Conservation (phyloP, 306 rosid species). For the Psophocarpus tetragonolobus region DNA sequence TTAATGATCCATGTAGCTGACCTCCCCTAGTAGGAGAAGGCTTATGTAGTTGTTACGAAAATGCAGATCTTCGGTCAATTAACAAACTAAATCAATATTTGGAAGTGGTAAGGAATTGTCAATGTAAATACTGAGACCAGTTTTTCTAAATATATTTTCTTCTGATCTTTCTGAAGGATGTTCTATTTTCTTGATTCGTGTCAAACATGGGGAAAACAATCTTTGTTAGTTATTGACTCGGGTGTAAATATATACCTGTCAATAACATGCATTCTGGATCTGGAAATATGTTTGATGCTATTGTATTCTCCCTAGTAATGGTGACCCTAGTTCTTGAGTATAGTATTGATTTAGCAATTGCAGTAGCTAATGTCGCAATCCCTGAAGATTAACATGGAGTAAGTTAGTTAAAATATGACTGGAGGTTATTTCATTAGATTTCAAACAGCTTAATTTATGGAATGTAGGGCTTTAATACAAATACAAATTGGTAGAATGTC, state of each 20-base stretch:
- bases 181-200: not conserved
- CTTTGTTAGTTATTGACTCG: not conserved
- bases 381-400: not conserved
- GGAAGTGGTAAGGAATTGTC: not conserved
- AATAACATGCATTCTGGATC: constrained; percentile 7
- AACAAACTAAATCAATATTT: not conserved
- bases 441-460: not conserved
- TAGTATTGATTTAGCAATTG: not conserved
- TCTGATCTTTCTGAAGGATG: not conserved
- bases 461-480: not conserved
- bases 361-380: constrained; percentile 14
- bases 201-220: constrained; percentile 2
- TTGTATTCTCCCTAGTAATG: not conserved
- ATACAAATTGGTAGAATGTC: not conserved
- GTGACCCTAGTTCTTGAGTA: not conserved
- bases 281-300: not conserved
- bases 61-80: not conserved
- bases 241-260: not conserved
- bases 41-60: not conserved
- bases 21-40: not conserved
- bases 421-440: constrained; percentile 20
- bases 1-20: not conserved
- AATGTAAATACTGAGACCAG: not conserved
- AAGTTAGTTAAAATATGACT: not conserved
- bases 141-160: not conserved